phyloP scores from a whole-genome alignment of 2,329 filamentous ascomycete species.

The Colletotrichum echinochloae region DNA sequence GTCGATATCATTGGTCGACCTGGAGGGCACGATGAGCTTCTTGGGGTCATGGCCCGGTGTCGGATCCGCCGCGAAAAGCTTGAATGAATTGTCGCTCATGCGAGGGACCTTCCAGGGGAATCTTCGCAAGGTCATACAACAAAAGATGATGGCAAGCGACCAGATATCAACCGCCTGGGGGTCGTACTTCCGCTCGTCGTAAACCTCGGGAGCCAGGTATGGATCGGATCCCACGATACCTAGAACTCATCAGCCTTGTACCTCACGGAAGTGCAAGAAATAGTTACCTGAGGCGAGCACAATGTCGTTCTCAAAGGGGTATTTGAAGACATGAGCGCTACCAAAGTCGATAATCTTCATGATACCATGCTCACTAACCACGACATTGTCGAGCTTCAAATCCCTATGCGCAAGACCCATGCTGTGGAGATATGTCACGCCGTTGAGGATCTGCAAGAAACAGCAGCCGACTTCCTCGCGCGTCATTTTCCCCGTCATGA shows the following conservation, averaged over 20 bases:
- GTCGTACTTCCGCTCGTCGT: conserved; percentile 93
- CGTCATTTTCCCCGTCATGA: conserved; percentile 98
- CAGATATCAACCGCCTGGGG: conserved; percentile 95
- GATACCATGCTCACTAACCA: conserved; percentile 94
- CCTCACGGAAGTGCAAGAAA: background rate
- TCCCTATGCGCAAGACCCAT: conserved; percentile 96
- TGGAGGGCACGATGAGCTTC: conserved; percentile 61
- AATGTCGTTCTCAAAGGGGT: conserved; percentile 93
- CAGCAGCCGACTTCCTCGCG: conserved; percentile 90
- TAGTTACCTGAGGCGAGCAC: conserved; percentile 82
- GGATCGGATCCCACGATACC: conserved; percentile 86
- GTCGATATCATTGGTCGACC: conserved; percentile 58
- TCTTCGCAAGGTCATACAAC: conserved; percentile 94
- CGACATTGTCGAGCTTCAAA: conserved; percentile 96
- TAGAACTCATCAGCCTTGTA: conserved; percentile 45
- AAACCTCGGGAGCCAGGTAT: conserved; percentile 96
- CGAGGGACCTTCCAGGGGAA: conserved; percentile 98
- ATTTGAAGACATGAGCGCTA: conserved; percentile 95
- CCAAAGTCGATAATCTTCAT: conserved; percentile 99
- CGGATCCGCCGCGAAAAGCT: conserved; percentile 88
- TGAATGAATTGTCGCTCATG: conserved; percentile 92
- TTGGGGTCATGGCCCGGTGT: conserved; percentile 77
- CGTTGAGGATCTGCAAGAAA: conserved; percentile 94
- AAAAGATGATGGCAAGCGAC: conserved; percentile 98
- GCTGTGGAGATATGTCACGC: conserved; percentile 92